These are phyloP conservation scores for Clonostachys chloroleuca DNA, from an alignment of 2,329 filamentous ascomycete species.

Conservation along the genomic window DNA sequence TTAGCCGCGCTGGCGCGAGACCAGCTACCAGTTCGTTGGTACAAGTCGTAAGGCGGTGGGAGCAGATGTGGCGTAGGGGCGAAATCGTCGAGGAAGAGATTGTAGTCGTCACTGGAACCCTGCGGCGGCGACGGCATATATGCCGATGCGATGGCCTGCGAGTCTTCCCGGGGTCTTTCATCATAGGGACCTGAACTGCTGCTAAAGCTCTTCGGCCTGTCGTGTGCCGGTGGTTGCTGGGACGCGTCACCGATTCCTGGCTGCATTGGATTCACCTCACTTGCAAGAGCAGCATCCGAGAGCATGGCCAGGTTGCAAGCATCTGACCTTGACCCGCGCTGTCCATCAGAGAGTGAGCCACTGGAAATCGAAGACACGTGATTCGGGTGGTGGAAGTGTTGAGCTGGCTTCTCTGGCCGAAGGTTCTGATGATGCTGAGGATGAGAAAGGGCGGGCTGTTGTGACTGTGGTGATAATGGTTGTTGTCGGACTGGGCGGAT, in stretches of 20 bases:
- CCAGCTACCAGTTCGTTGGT: conserved; percentile 49
- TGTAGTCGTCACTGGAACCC: conserved; percentile 49
- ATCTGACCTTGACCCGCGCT: conserved; percentile 35
- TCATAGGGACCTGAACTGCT: conserved; percentile 42
- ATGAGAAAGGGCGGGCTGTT: conserved; percentile 3
- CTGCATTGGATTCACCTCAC: conserved; percentile 47
- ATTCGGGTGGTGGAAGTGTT: conserved; percentile 23
- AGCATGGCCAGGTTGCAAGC: conserved; percentile 55
- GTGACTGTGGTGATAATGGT: conserved; percentile 14
- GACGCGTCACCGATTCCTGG: conserved; percentile 41
- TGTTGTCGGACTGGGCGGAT: conserved; percentile 21
- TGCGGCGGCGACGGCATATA: conserved; percentile 20
- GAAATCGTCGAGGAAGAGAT: conserved; percentile 56
- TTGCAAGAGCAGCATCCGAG: conserved; percentile 56
- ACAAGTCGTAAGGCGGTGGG: conserved; percentile 48
- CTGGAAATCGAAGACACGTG: conserved; percentile 15
- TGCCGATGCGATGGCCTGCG: conserved; percentile 31
- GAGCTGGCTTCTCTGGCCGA: conserved; percentile 10
- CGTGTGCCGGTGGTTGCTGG: conserved; percentile 30
- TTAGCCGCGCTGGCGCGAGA: conserved; percentile 21
- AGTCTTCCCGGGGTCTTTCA: conserved; percentile 43
- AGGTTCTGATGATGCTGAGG: conserved; percentile 10
- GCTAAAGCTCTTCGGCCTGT: conserved; percentile 42
- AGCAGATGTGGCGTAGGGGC: conserved; percentile 49
- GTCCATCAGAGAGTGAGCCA: conserved; percentile 41